A percentile compares a stretch with the other conserved stretches of the same genome.
These are phyloP conservation scores for Phenoliferia sp. DNA, from an alignment of 1,284 basidiomycete genomes.

Conservation along the genomic window DNA sequence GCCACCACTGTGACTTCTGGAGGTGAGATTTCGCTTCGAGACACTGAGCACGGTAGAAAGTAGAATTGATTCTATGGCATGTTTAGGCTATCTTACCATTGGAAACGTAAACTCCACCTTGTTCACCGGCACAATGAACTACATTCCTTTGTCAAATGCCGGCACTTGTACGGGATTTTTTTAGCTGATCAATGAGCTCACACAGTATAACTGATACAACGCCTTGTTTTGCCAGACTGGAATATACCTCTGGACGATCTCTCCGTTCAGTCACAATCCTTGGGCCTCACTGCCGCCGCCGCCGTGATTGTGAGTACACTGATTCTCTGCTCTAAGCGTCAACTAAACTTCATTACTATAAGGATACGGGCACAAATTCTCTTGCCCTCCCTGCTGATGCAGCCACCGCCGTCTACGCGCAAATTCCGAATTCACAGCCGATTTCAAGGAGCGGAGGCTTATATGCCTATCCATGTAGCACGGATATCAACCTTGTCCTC, in stretches of 20 bases:
- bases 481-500: not conserved
- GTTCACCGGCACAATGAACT: not conserved
- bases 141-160: not conserved
- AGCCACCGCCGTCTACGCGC: not conserved
- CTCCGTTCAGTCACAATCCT: not conserved
- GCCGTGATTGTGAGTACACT: not conserved
- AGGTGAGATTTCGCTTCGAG: too few species aligned
- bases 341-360: too few species aligned
- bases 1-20: not conserved
- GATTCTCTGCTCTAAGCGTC: not conserved
- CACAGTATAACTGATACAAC: too few species aligned
- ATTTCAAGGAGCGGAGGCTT: not conserved
- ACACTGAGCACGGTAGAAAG: too few species aligned
- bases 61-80: too few species aligned
- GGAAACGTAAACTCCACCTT: not conserved
- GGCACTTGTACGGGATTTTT: too few species aligned
- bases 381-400: not conserved
- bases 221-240: too few species aligned
- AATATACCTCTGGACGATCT: not conserved
- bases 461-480: not conserved
- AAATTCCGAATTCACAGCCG: not conserved
- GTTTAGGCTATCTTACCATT: not conserved
- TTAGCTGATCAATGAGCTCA: too few species aligned
- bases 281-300: not conserved
- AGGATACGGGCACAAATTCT: not conserved